Conservation (phyloP, 148 eudicot genomes). For the Camellia granthamiana region DNA sequence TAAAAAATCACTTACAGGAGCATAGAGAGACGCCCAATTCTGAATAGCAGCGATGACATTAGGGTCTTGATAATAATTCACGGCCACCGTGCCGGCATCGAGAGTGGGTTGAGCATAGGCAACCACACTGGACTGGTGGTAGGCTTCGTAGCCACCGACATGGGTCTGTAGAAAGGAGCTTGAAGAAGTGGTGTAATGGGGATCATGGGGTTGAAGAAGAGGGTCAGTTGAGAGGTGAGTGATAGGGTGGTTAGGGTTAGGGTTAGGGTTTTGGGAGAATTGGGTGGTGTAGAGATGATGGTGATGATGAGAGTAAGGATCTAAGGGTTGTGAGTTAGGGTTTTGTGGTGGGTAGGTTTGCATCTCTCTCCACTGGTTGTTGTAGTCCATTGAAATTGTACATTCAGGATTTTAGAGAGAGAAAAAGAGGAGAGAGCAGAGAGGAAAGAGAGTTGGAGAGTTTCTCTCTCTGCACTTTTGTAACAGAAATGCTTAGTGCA, state of each 20-base stretch:
- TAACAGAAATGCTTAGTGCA: neutral
- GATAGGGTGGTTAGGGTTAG: constrained; percentile 9
- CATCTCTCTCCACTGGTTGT: neutral
- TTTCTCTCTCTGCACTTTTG: neutral
- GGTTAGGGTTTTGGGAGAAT: constrained; percentile 28
- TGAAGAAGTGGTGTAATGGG: neutral
- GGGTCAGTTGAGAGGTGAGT: neutral
- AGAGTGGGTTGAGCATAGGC: constrained; percentile 11
- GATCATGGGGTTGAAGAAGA: neutral
- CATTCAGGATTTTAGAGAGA: neutral
- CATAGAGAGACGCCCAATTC: neutral
- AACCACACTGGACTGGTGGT: constrained; percentile 9
- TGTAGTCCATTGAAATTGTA: neutral
- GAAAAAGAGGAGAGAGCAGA: neutral
- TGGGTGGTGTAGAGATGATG: neutral
- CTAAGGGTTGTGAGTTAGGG: neutral
- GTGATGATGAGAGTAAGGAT: neutral
- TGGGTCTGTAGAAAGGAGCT: neutral
- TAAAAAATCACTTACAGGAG: constrained; percentile 11
- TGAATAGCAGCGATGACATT: neutral
- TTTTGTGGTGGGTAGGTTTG: constrained; percentile 4
- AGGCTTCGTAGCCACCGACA: neutral
- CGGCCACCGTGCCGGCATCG: constrained; percentile 1
- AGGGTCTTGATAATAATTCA: constrained; percentile 27
- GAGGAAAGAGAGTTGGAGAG: neutral